phyloP scores from a whole-genome alignment of 129 eudicot species.

The Ambrosia trifida region DNA sequence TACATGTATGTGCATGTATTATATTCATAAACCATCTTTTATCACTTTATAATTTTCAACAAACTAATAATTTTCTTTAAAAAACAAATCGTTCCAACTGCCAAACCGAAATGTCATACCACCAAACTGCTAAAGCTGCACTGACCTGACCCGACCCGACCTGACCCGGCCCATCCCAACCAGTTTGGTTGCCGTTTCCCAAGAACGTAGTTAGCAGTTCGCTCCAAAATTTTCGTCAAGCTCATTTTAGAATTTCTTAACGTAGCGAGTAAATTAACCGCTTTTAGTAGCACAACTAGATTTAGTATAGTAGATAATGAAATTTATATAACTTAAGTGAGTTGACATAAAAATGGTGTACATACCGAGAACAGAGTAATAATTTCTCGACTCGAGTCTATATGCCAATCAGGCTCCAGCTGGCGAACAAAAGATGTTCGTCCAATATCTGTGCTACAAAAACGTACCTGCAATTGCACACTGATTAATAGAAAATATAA shows the following conservation, averaged over 20 bases:
- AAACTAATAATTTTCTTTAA: neutral
- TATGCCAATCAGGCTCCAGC: constrained; percentile 98
- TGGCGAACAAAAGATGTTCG: constrained; percentile 91
- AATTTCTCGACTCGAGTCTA: constrained; percentile 79
- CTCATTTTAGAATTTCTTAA: no score
- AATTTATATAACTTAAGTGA: constrained; percentile 12
- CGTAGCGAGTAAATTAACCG: no score
- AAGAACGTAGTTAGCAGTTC: no score
- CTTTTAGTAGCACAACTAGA: no score
- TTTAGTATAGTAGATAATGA: no score
- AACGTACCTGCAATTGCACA: constrained; percentile 71
- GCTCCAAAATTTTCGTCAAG: no score
- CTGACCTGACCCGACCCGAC: no score
- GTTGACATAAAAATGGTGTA: constrained; percentile 12
- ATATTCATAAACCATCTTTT: no score
- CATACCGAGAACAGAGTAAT: constrained; percentile 68
- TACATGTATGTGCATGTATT: neutral
- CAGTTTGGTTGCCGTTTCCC: no score
- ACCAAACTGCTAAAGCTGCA: no score
- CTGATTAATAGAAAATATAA: neutral
- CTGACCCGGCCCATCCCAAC: no score
- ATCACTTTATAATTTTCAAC: neutral
- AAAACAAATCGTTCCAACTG: neutral
- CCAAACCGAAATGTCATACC: neutral
- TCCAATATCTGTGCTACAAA: constrained; percentile 92